phyloP scores from a whole-genome alignment of 371 early-diverging fungal genomes.

The Mortierella sp. region DNA sequence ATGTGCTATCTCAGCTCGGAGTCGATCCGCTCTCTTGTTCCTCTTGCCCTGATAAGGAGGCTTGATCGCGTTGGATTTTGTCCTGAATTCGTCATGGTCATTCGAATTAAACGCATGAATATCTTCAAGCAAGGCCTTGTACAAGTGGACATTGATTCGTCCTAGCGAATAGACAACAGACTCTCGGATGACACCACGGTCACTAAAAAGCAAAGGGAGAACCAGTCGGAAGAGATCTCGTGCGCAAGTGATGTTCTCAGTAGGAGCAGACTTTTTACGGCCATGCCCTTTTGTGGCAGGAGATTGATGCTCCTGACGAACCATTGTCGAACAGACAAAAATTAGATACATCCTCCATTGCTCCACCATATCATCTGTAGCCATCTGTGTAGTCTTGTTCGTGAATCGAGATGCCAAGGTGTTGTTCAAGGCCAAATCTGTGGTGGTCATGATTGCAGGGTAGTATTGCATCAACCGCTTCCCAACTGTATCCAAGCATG shows the following conservation, averaged over 20 bases:
- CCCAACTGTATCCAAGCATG: slow-evolving; percentile 71
- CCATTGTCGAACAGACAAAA: slow-evolving; percentile 74
- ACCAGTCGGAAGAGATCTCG: slow-evolving; percentile 69
- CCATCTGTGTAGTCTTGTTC: slow-evolving; percentile 53
- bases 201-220: slow-evolving; percentile 76
- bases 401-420: slow-evolving; percentile 51
- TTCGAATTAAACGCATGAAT: slow-evolving; percentile 69
- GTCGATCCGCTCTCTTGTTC: slow-evolving; percentile 73
- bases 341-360: slow-evolving; percentile 84
- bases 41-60: slow-evolving; percentile 71
- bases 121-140: slow-evolving; percentile 74
- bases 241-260: slow-evolving; percentile 65
- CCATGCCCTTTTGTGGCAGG: slow-evolving; percentile 52
- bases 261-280: slow-evolving; percentile 62
- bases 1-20: slow-evolving; percentile 81
- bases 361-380: slow-evolving; percentile 71
- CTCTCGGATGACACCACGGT: slow-evolving; percentile 77
- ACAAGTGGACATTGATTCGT: slow-evolving; percentile 72
- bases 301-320: slow-evolving; percentile 51
- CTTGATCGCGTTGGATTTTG: slow-evolving; percentile 59
- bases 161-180: slow-evolving; percentile 78
- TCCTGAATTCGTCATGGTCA: slow-evolving; percentile 75
- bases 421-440: slow-evolving; percentile 57
- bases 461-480: slow-evolving; percentile 70
- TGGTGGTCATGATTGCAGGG: slow-evolving; percentile 63